These are phyloP conservation scores for Trametes cinnabarina DNA, from an alignment of 768 basidiomycete genomes.

Conservation along the genomic window DNA sequence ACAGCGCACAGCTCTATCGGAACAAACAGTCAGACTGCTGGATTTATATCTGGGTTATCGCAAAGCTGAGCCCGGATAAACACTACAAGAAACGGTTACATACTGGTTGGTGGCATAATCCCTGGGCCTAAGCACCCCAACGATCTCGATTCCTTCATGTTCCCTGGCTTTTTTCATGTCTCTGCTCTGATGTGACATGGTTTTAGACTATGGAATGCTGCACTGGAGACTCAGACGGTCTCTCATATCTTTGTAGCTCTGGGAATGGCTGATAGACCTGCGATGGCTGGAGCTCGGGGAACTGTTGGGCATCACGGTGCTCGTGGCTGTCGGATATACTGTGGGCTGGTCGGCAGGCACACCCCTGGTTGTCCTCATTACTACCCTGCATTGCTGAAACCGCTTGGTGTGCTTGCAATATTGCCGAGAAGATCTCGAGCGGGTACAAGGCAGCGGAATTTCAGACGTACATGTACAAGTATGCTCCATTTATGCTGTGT, in stretches of 20 bases:
- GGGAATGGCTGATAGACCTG: conserved; percentile 5
- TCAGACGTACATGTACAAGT: no score
- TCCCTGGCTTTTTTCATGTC: conserved; percentile 30
- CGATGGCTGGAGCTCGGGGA: conserved; percentile 29
- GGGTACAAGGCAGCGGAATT: no score
- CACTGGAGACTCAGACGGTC: not conserved
- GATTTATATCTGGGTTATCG: conserved; percentile 33
- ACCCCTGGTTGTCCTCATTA: conserved; percentile 36
- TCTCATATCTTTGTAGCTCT: not conserved
- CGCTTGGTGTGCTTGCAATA: conserved; percentile 34
- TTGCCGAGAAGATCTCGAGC: conserved; percentile 31
- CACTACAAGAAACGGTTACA: conserved; percentile 30
- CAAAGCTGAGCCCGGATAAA: conserved; percentile 21
- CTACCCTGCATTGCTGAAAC: conserved; percentile 34
- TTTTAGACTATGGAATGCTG: conserved; percentile 31
- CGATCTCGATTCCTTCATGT: conserved; percentile 34
- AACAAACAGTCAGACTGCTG: conserved; percentile 33
- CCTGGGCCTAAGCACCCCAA: conserved; percentile 34
- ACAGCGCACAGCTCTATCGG: conserved; percentile 30
- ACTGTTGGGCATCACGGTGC: conserved; percentile 37
- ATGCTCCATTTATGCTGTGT: no score
- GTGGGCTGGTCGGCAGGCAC: conserved; percentile 29
- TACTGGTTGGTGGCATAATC: conserved; percentile 28
- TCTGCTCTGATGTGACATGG: conserved; percentile 28
- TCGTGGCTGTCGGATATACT: conserved; percentile 37